Percentiles rank a stretch among this genome's conserved stretches.
Conservation (phyloP, 176 grass and related monocot genomes). For the Triticum urartu region DNA sequence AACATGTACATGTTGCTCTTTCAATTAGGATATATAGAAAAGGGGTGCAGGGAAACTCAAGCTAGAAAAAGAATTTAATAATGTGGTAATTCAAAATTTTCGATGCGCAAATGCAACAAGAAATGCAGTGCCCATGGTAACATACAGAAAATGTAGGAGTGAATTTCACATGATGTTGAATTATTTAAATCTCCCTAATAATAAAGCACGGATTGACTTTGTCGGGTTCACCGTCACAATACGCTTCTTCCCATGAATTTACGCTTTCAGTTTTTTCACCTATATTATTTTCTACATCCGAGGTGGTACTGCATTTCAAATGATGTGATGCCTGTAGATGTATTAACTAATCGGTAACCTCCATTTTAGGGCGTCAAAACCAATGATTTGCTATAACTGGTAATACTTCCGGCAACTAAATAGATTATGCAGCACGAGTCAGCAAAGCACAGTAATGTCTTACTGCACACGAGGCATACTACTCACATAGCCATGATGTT, state of each 20-base stretch:
- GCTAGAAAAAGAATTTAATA: background rate
- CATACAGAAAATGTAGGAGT: slow-evolving; percentile 10
- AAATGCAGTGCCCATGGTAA: slow-evolving; percentile 3
- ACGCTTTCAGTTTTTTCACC: too few species aligned
- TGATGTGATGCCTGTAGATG: background rate
- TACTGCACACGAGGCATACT: background rate
- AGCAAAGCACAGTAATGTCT: background rate
- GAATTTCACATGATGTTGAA: background rate
- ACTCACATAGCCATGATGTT: background rate
- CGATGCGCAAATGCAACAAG: background rate
- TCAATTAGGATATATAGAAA: slow-evolving; percentile 29
- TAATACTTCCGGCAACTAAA: background rate
- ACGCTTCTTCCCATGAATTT: too few species aligned
- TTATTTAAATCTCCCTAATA: background rate
- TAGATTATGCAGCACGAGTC: background rate
- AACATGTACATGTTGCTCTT: background rate
- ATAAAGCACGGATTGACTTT: too few species aligned
- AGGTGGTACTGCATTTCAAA: background rate
- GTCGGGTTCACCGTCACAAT: too few species aligned
- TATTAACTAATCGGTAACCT: background rate
- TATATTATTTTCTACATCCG: too few species aligned
- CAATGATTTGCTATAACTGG: background rate
- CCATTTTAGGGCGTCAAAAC: background rate
- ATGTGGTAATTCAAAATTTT: slow-evolving; percentile 2
- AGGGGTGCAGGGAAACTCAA: background rate